phyloP scores from a whole-genome alignment of 2,329 filamentous ascomycete genomes.

The Tothia fuscella region DNA sequence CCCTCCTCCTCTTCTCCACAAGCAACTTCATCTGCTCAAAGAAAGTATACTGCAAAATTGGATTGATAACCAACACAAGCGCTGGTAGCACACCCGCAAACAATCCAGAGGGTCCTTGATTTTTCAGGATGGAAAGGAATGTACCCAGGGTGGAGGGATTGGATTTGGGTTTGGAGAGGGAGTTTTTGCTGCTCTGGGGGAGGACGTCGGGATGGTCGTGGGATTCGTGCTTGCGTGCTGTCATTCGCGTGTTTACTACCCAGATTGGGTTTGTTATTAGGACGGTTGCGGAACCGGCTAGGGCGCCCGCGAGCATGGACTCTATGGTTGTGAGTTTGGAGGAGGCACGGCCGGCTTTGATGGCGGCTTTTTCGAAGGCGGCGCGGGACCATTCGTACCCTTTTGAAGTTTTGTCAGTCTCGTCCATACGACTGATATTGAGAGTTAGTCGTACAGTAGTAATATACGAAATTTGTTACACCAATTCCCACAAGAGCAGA shows the following conservation, averaged over 20 bases:
- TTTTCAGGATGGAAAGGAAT: slow-evolving; percentile 63
- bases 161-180: slow-evolving; percentile 30
- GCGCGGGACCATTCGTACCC: slow-evolving; percentile 96
- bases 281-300: slow-evolving; percentile 89
- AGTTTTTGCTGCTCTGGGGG: slow-evolving; percentile 24
- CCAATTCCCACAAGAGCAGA: slow-evolving; percentile 95
- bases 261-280: slow-evolving; percentile 97
- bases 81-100: slow-evolving; percentile 91
- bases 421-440: no score
- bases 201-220: slow-evolving; percentile 30
- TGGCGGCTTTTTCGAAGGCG: slow-evolving; percentile 66
- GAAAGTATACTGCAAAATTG: slow-evolving; percentile 95
- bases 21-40: slow-evolving; percentile 96
- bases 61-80: slow-evolving; percentile 90
- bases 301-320: slow-evolving; percentile 86
- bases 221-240: slow-evolving; percentile 57
- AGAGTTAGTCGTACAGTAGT: no score
- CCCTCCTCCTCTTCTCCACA: slow-evolving; percentile 62
- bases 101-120: slow-evolving; percentile 74
- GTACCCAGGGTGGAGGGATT: slow-evolving; percentile 67
- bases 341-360: slow-evolving; percentile 57
- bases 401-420: no score
- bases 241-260: slow-evolving; percentile 98
- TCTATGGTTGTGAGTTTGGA: slow-evolving; percentile 84
- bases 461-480: slow-evolving; percentile 99